Percentiles rank a stretch among this genome's conserved stretches.
These are phyloP conservation scores for Microsporum ferrugineum DNA, from an alignment of 2,329 filamentous ascomycete genomes.

Conservation along the genomic window DNA sequence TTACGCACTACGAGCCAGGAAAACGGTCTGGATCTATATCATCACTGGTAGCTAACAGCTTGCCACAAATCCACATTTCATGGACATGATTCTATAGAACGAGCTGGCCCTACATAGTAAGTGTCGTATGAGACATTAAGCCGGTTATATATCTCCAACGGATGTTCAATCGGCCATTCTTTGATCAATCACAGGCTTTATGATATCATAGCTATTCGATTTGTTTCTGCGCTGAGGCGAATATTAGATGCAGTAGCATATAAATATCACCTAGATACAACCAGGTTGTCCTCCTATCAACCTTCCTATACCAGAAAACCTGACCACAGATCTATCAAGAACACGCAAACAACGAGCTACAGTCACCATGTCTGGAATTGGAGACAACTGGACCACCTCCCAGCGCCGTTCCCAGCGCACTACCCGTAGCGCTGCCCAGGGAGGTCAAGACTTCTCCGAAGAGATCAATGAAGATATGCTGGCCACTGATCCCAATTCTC, in stretches of 20 bases:
- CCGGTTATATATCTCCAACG: background rate
- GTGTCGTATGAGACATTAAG: background rate
- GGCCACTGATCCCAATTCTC: background rate
- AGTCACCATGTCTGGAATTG: slow-evolving; percentile 11
- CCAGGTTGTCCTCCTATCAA: background rate
- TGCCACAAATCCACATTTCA: background rate
- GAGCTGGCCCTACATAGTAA: background rate
- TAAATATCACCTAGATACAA: background rate
- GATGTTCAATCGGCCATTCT: background rate
- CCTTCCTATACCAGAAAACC: background rate
- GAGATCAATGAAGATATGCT: slow-evolving; percentile 2
- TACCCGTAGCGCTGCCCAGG: background rate
- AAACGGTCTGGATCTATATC: background rate
- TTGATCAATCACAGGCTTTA: background rate
- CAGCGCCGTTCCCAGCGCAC: slow-evolving; percentile 8
- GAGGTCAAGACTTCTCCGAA: slow-evolving; percentile 6
- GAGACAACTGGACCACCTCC: slow-evolving; percentile 7
- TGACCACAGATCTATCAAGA: background rate
- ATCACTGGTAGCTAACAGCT: background rate
- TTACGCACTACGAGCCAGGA: background rate
- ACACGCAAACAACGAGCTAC: background rate
- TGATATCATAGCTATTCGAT: background rate
- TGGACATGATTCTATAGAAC: background rate
- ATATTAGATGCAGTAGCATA: background rate
- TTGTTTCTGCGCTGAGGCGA: background rate